Base-by-base conservation (phyloP, 139 green algal species). In the Nannochloris sp. region DNA sequence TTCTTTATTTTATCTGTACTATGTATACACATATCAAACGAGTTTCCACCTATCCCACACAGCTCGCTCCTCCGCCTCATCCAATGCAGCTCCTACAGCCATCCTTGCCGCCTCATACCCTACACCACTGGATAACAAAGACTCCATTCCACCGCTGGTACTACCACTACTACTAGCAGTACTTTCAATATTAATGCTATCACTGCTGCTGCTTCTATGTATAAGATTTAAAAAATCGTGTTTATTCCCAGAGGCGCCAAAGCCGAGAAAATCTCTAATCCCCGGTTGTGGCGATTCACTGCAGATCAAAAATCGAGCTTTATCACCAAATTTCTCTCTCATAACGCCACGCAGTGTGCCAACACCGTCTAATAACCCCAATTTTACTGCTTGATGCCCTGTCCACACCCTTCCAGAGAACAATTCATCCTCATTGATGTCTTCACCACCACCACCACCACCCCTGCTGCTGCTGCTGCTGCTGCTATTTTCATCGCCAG, bases 331-430 rank as follows among this genome's bases (percentile, higher is more conserved):
- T 15, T 74, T 32, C 27, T 58, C n/a, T 14, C 36, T 65, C 71
- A 80, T 68, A 6, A 57, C 33, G 10, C 8, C 23, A 4, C 61
- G 30, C 60, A 80, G 54, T 35, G 65, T 54, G 1, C 57, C 71
- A 15, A 76, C 19, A 3, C 67, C 66, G 24, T 82, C 71, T 2
- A 80, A 29, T 46, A 82, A 56, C 19, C 75, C 75, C 25, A 80
- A 54, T 55, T 70, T 44, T 3, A 64, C 38, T 23, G 72, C 76
- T 51, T 83, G 76, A 6, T 46, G 23, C 9, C 75, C 75, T 12
- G 76, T 83, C 75, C 75, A 82, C 10, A 68, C 59, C 0, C 69
- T 36, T 55, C 70, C 72, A 15, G 57, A 67, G 39, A 77, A 79
- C 14, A 83, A 46, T 34, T 83, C 53, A 0, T 48, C 39, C 13